Evolutionary conservation across 495 filamentous ascomycete genomes (phyloP), one percentile per base, ranked within the genome.

Genomic region (Xylaria flabelliformis): DNA sequence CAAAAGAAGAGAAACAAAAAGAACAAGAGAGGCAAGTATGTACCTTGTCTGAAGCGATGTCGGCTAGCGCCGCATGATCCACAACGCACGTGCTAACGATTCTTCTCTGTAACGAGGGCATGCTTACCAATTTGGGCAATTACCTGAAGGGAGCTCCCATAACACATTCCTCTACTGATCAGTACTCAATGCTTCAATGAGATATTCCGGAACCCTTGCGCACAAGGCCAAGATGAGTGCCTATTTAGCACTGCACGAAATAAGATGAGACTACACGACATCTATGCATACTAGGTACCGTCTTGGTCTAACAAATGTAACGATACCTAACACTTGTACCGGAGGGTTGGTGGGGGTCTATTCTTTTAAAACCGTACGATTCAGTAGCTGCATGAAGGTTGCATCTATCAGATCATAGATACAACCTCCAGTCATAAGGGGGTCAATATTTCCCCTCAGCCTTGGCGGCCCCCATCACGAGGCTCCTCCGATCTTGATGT

Each of bases 401-500:
- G 61, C 61, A 64, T 44, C 34, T 39, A 61, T n/a, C 58, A 39
- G 17, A 39, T 13, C 34, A 61, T 61, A 2, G 58, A 34, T 32
- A 34, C 5, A 61, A 21, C 17, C n/a, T 29, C n/a, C n/a, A n/a
- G n/a, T n/a, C n/a, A 2, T 29, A 32, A 21, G 32, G 32, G 32
- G 58, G 61, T 39, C 3, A 34, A 32, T 34, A 15, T 34, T 36
- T 21, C 36, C 64, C 58, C 58, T 69, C 68, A 72, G 74, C 72
- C 74, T 76, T 76, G 74, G 74, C 74, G 19, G 67, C 36, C 59
- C 65, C 51, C 68, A 64, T 61, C 59, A 70, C 73, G 46, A 76
- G 75, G 63, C 73, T 73, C 39, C 48, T 21, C 46, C 6, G 58
- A 61, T n/a, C 26, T 34, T 39, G 32, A 61, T 61, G 58, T 61